Evolutionary conservation across 2,329 filamentous ascomycete genomes (phyloP).

Genomic region (Dactylonectria macrodidyma): DNA sequence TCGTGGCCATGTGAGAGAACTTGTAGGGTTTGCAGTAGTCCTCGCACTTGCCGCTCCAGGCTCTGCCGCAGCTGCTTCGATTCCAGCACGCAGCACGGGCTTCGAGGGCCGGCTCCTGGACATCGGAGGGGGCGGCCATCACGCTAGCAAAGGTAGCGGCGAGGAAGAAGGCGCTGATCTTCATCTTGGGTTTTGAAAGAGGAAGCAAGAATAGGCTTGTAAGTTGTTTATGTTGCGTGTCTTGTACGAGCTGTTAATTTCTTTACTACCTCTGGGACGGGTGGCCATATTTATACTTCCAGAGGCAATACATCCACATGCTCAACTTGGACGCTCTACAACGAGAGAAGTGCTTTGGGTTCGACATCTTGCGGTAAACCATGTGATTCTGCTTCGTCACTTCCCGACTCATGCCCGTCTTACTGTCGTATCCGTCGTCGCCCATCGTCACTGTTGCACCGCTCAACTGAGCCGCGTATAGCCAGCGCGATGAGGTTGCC

Average conservation of each 20-base stretch:
- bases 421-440: background rate
- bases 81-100: conserved; percentile 20
- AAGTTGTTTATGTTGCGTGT: background rate
- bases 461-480: background rate
- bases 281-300: conserved; percentile 4
- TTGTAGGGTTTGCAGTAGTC: conserved; percentile 27
- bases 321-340: no score
- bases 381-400: background rate
- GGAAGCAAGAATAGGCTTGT: background rate
- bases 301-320: no score
- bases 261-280: background rate
- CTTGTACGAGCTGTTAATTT: background rate
- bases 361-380: background rate
- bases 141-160: conserved; percentile 5
- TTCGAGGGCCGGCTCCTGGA: conserved; percentile 4
- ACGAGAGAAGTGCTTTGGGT: no score
- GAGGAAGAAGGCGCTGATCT: conserved; percentile 14
- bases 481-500: no score
- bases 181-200: conserved; percentile 11
- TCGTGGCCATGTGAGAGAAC: conserved; percentile 25
- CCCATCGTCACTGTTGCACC: background rate
- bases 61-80: conserved; percentile 11
- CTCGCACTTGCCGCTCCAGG: conserved; percentile 17
- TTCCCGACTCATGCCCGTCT: conserved; percentile 7
- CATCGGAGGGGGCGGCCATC: conserved; percentile 18